phyloP scores from a whole-genome alignment of 495 filamentous ascomycete species.

The Corynascus novoguineensis region DNA sequence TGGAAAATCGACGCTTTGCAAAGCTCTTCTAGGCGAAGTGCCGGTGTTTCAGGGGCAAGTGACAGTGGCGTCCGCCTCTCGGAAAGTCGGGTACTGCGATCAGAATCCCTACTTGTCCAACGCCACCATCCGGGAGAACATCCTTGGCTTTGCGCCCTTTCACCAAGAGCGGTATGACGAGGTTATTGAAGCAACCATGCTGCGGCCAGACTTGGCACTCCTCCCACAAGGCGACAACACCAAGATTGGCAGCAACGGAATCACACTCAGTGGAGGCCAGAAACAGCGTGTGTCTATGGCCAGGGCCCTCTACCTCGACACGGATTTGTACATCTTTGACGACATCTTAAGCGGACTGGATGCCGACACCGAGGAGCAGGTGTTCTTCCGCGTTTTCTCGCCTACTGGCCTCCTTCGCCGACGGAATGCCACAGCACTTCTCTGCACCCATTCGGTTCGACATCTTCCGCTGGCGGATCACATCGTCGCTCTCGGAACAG shows the following conservation, averaged over 20 bases:
- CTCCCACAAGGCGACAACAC: slow-evolving; percentile 45
- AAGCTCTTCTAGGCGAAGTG: slow-evolving; percentile 32
- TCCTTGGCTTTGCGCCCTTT: slow-evolving; percentile 35
- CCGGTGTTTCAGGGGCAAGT: slow-evolving; percentile 28
- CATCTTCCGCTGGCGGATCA: slow-evolving; percentile 51
- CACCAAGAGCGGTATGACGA: slow-evolving; percentile 56
- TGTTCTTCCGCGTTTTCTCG: slow-evolving; percentile 52
- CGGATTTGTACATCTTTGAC: slow-evolving; percentile 31
- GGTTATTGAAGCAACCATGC: slow-evolving; percentile 59
- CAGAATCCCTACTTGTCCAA: slow-evolving; percentile 43
- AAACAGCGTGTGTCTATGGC: slow-evolving; percentile 51
- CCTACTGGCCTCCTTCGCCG: slow-evolving; percentile 23
- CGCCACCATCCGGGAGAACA: slow-evolving; percentile 37
- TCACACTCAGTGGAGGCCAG: slow-evolving; percentile 61
- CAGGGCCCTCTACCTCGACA: slow-evolving; percentile 33
- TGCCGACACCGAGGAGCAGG: slow-evolving; percentile 53
- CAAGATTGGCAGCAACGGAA: slow-evolving; percentile 57
- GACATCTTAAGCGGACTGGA: slow-evolving; percentile 61
- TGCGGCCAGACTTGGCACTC: slow-evolving; percentile 50
- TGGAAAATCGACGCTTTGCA: slow-evolving; percentile 41
- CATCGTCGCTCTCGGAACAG: slow-evolving; percentile 30
- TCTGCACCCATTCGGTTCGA: slow-evolving; percentile 26
- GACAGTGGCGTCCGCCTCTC: slow-evolving; percentile 5
- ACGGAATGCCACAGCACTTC: slow-evolving; percentile 21
- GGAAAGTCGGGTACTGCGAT: slow-evolving; percentile 37